Conservation (phyloP, 2,329 filamentous ascomycete species). For the Westerdykella sp. region DNA sequence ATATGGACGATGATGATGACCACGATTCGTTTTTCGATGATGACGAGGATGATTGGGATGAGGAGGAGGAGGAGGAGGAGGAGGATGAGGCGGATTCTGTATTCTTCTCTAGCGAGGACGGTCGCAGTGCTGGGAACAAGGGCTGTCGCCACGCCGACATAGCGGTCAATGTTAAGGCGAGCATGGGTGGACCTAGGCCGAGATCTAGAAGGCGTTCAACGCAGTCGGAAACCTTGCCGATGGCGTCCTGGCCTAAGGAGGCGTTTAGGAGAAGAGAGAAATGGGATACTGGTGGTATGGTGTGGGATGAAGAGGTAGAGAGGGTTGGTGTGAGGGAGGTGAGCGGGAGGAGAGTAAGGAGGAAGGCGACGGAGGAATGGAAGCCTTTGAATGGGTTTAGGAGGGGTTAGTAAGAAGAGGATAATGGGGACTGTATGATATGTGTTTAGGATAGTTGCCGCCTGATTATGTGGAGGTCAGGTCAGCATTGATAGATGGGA, state of each 20-base stretch:
- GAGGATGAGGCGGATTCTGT: not conserved
- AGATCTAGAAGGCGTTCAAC: not conserved
- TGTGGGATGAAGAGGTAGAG: constrained; percentile 16
- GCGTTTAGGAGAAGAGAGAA: constrained; percentile 20
- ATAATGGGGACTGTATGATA: too few relatives aligned
- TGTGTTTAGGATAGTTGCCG: too few relatives aligned
- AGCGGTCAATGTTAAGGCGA: too few relatives aligned
- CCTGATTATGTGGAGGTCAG: too few relatives aligned
- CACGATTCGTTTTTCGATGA: too few relatives aligned
- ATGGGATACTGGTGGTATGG: constrained; percentile 5
- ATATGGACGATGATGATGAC: too few relatives aligned
- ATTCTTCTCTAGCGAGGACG: not conserved
- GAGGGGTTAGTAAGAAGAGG: not conserved
- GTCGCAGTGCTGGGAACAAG: too few relatives aligned
- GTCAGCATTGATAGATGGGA: too few relatives aligned
- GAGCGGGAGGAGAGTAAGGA: constrained; percentile 20
- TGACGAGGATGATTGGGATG: not conserved
- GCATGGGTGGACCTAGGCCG: too few relatives aligned
- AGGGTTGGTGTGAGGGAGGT: constrained; percentile 15
- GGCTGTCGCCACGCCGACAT: too few relatives aligned
- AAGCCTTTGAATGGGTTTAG: constrained; percentile 19
- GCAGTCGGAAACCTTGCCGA: not conserved
- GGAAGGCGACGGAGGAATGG: constrained; percentile 27
- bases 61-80: not conserved
- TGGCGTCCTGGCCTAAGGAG: constrained; percentile 16